Conservation (phyloP, 345 rosid genomes). For the Citrus sinensis region DNA sequence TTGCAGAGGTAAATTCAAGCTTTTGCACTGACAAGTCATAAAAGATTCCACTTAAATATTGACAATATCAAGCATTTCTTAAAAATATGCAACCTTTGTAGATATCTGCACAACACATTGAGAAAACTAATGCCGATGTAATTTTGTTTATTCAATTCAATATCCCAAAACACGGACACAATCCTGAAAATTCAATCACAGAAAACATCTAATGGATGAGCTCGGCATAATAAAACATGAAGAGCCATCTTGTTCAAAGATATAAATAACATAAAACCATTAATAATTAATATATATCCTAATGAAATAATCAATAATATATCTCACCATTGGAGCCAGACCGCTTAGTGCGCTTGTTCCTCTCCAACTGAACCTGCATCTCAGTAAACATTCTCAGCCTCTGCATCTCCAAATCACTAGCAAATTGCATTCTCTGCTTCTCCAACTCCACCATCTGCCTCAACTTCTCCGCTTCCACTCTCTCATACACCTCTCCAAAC, state of each 20-base stretch:
- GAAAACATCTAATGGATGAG: not conserved
- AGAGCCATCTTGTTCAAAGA: not conserved
- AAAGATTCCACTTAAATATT: not conserved
- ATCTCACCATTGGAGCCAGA: constrained; percentile 50
- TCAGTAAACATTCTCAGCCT: constrained; percentile 93
- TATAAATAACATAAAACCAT: not conserved
- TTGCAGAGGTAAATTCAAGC: not conserved
- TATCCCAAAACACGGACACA: not conserved
- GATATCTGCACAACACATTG: not conserved
- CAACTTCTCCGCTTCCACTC: constrained; percentile 79
- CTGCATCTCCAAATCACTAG: constrained; percentile 93
- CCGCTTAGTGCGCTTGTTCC: constrained; percentile 64
- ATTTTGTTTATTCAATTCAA: not conserved
- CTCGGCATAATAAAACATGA: not conserved
- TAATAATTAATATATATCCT: not conserved
- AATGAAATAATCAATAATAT: constrained; percentile 5
- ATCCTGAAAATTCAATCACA: not conserved
- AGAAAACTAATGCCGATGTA: not conserved
- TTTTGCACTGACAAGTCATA: not conserved
- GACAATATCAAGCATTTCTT: not conserved
- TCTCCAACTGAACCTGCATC: constrained; percentile 89
- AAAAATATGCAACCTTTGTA: not conserved
- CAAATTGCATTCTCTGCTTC: constrained; percentile 95
- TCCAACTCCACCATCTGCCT: constrained; percentile 97
- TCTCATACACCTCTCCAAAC: constrained; percentile 82